A percentile compares a stretch with the other conserved stretches of the same genome.
Evolutionary conservation across 768 basidiomycete species (phyloP).

Genomic region (Hydnomerulius pinastri): DNA sequence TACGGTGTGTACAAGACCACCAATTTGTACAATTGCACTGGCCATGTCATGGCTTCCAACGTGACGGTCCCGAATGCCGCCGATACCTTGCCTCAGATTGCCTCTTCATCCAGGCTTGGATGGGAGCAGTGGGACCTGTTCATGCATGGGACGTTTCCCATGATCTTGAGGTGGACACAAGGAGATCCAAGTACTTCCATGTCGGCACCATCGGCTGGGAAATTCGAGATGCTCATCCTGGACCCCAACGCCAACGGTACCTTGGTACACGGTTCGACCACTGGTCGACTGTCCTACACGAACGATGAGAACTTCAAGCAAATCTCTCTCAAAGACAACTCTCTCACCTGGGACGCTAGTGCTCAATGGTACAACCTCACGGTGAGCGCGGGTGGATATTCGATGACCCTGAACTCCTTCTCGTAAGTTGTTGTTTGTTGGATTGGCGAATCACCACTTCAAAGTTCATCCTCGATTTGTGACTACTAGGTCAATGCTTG

Average conservation of each 20-base stretch:
- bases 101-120: not conserved
- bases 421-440: slow-evolving; percentile 4
- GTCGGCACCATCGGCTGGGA: not conserved
- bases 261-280: not conserved
- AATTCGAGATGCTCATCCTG: slow-evolving; percentile 10
- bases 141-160: slow-evolving; percentile 12
- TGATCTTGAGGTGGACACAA: slow-evolving; percentile 15
- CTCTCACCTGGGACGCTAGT: slow-evolving; percentile 11
- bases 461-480: not conserved
- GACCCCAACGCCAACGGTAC: slow-evolving; percentile 11
- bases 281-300: slow-evolving; percentile 1
- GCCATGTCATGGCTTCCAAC: slow-evolving; percentile 8
- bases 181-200: slow-evolving; percentile 6
- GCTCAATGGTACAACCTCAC: slow-evolving; percentile 17
- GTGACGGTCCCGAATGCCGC: slow-evolving; percentile 12
- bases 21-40: slow-evolving; percentile 21
- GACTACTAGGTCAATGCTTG: slow-evolving; percentile 2
- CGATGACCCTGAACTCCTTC: slow-evolving; percentile 8
- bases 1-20: slow-evolving; percentile 11
- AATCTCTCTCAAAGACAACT: slow-evolving; percentile 8
- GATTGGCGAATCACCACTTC: no score
- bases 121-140: slow-evolving; percentile 20
- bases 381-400: slow-evolving; percentile 7
- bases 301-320: slow-evolving; percentile 2
- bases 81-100: slow-evolving; percentile 19